phyloP scores from a whole-genome alignment of 2,329 filamentous ascomycete species.

The Cercospora janseana region DNA sequence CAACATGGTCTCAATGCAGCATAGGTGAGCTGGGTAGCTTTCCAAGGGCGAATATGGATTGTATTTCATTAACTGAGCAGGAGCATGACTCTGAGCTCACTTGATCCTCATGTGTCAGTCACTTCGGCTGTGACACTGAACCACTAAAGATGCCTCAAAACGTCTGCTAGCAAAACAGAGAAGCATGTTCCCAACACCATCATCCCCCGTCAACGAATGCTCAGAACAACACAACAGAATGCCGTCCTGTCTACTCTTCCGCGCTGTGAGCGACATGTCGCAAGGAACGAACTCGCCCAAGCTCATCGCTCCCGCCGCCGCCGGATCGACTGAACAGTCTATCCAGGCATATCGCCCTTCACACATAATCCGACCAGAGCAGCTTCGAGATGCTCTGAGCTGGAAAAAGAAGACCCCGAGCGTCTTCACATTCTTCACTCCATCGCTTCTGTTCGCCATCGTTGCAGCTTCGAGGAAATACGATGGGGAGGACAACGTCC shows the following conservation, averaged over 20 bases:
- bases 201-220: neutral
- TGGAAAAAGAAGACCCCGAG: conserved; percentile 8
- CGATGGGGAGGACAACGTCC: conserved; percentile 6
- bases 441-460: conserved; percentile 18
- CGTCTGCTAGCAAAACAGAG: too few species aligned
- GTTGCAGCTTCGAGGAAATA: conserved; percentile 10
- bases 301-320: conserved; percentile 13
- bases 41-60: too few species aligned
- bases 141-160: too few species aligned
- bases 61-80: too few species aligned
- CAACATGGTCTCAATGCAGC: too few species aligned
- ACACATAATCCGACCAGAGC: neutral
- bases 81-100: too few species aligned
- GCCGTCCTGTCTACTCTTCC: conserved; percentile 12
- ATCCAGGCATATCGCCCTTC: neutral
- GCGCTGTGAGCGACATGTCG: conserved; percentile 12
- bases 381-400: conserved; percentile 12
- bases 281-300: conserved; percentile 12
- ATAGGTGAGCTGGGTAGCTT: too few species aligned
- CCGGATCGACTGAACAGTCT: neutral
- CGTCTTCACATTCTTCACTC: conserved; percentile 16
- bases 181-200: neutral
- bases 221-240: neutral
- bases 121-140: too few species aligned
- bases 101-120: too few species aligned